Conservation (phyloP, 257 asterid genomes). For the Solanum microdontum region DNA sequence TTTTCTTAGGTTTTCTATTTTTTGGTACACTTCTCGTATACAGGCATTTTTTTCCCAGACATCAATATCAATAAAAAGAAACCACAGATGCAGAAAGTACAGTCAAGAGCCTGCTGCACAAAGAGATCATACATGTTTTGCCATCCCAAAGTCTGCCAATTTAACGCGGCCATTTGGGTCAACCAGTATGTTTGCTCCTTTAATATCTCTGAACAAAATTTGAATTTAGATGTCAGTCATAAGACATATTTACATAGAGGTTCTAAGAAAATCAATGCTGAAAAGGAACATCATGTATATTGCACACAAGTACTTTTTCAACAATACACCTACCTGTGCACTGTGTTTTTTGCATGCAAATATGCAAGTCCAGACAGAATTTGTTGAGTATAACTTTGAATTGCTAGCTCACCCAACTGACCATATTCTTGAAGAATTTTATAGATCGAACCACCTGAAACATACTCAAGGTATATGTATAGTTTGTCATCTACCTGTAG, state of each 20-base stretch:
- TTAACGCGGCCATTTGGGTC: slow-evolving; percentile 90
- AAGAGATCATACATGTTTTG: slow-evolving; percentile 70
- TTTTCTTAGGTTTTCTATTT: background rate
- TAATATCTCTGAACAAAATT: slow-evolving; percentile 62
- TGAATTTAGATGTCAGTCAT: background rate
- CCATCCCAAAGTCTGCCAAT: slow-evolving; percentile 97
- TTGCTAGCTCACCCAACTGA: slow-evolving; percentile 75
- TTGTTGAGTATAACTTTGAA: slow-evolving; percentile 87
- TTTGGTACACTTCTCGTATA: background rate
- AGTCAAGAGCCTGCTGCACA: background rate
- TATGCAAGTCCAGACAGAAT: slow-evolving; percentile 86
- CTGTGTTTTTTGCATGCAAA: slow-evolving; percentile 72
- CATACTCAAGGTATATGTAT: slow-evolving; percentile 84
- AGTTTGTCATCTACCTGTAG: slow-evolving; percentile 62
- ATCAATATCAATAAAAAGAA: background rate
- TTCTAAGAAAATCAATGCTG: background rate
- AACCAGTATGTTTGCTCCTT: slow-evolving; percentile 95
- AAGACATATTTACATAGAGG: background rate
- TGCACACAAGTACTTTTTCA: background rate
- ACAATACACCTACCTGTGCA: slow-evolving; percentile 53
- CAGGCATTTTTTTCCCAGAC: background rate
- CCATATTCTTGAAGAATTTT: slow-evolving; percentile 92
- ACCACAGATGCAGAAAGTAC: background rate
- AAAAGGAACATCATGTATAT: background rate
- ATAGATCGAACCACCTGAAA: slow-evolving; percentile 90